Base-by-base conservation (phyloP, 2,329 filamentous ascomycete genomes). In the Claviceps sp. region DNA sequence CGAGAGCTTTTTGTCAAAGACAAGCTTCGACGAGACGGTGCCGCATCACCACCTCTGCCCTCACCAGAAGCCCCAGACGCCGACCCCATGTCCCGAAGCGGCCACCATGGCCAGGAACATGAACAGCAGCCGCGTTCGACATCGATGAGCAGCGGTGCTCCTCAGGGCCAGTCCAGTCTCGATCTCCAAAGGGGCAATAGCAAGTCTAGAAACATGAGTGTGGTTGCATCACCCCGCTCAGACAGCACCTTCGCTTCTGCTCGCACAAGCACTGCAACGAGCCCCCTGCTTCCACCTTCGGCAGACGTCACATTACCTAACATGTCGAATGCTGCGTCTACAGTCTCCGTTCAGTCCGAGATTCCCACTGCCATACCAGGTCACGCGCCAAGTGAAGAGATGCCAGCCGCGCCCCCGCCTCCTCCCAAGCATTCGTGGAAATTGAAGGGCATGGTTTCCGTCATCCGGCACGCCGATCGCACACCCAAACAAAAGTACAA, bases 401-500 rank as follows among this genome's bases (percentile, higher is more conserved):
- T 72, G 22, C 73, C 80, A 2, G 76, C 80, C 9, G 48, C 40
- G 2, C 78, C 78, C 1, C 86, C 85, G 0, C 84, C 85, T 2
- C 79, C 78, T 1, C 86, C 85, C 0, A 96, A 96, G 61, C 89
- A 95, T 62, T 89, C 93, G 11, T 98, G 93, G 93, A 97, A 95
- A 67, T 74, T 98, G 50, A 98, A 98, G 70, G 93, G 93, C 13
- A 90, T 98, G 70, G 91, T 98, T 0, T 91, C 90, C 2, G 93
- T 98, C 16, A 89, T 98, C 58, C 82, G 93, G 30, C 93, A 98
- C 67, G 94, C 94, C 2, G 93, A 98, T 70, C 85, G 93, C 52
- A 98, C 93, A 1, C 93, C 93, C 2, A 98, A 98, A 70, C 93
- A 98, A 62, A 98, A 98, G 66, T 96, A 96, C 75, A 98, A 98